Conservation (phyloP, 1,139 yeast genomes). For the Debaryomyces subglobosus region DNA sequence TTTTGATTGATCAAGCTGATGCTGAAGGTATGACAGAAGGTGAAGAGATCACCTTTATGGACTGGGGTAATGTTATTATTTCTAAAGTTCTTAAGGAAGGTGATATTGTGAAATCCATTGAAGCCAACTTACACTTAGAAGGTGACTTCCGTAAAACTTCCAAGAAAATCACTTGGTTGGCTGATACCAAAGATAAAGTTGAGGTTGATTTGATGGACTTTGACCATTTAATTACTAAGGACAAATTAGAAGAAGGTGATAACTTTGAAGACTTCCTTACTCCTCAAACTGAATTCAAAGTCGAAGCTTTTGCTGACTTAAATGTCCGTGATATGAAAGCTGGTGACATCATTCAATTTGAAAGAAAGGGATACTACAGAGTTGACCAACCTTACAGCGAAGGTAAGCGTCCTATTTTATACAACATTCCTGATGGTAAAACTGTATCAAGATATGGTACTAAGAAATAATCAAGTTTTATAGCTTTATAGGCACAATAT, state of each 20-base stretch:
- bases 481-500: background rate
- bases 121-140: conserved; percentile 78
- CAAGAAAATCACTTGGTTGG: conserved; percentile 89
- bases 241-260: conserved; percentile 88
- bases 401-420: conserved; percentile 70
- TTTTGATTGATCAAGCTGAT: conserved; percentile 81
- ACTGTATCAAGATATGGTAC: conserved; percentile 83
- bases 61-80: conserved; percentile 91
- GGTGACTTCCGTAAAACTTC: conserved; percentile 95
- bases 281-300: conserved; percentile 76
- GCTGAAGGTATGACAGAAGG: conserved; percentile 65
- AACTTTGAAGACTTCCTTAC: conserved; percentile 87
- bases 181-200: conserved; percentile 67
- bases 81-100: conserved; percentile 65
- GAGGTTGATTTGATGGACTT: conserved; percentile 79
- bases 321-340: conserved; percentile 71
- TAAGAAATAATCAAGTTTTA: conserved; percentile 21
- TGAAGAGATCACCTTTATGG: conserved; percentile 92
- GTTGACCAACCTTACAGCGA: conserved; percentile 61
- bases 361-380: conserved; percentile 91
- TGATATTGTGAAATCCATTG: conserved; percentile 56
- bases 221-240: conserved; percentile 90
- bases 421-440: conserved; percentile 92
- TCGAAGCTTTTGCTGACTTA: conserved; percentile 72
- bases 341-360: conserved; percentile 87